Percentiles rank a stretch among this genome's conserved stretches.
phyloP scores from a whole-genome alignment of 768 basidiomycete genomes.

The Lentinula raphanica region DNA sequence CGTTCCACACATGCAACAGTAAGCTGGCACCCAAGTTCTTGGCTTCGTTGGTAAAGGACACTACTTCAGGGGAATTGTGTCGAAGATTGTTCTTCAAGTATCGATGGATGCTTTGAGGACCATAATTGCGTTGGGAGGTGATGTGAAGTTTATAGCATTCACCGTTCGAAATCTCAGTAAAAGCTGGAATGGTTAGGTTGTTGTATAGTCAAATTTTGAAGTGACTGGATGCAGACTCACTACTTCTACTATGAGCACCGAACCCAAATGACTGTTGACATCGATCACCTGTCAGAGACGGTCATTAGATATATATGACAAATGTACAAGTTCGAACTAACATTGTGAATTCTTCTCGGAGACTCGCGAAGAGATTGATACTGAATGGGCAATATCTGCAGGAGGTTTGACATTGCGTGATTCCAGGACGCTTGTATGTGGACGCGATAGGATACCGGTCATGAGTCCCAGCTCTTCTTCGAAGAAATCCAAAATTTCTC shows the following conservation, averaged over 20 bases:
- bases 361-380: background rate
- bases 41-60: background rate
- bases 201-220: too few relatives aligned
- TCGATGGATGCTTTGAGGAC: background rate
- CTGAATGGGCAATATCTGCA: background rate
- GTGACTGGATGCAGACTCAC: background rate
- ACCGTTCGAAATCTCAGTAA: background rate
- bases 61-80: background rate
- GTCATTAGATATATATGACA: background rate
- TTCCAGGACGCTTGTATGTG: background rate
- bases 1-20: background rate
- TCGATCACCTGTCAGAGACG: constrained; percentile 6
- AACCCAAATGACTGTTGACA: constrained; percentile 8
- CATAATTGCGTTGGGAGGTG: background rate
- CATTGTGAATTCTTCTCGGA: constrained; percentile 3
- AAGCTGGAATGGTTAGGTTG: background rate
- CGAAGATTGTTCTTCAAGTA: background rate
- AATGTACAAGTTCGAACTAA: constrained; percentile 1
- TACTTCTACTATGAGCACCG: background rate
- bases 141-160: background rate
- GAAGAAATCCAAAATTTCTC: background rate
- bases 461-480: constrained; percentile 2
- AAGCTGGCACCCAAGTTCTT: background rate
- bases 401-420: constrained; percentile 7
- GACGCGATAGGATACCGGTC: background rate